Percentiles rank a stretch among this genome's conserved stretches.
These are phyloP conservation scores for Oryza meridionalis DNA, from an alignment of 176 grass and related monocot genomes.

Conservation along the genomic window DNA sequence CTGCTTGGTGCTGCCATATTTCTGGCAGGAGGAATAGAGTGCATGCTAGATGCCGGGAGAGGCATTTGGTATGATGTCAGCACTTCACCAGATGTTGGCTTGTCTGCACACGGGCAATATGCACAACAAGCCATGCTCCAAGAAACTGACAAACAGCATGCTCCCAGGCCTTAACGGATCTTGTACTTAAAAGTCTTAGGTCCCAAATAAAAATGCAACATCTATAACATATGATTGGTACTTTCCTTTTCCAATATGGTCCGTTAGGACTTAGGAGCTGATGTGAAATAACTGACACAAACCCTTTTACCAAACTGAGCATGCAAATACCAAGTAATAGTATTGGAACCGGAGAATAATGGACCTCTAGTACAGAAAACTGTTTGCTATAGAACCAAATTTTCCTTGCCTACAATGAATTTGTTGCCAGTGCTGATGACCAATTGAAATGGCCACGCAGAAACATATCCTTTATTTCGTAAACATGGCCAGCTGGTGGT, in stretches of 20 bases:
- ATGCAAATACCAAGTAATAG: not conserved
- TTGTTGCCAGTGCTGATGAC: not conserved
- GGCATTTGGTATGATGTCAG: not conserved
- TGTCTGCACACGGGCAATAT: too few relatives aligned
- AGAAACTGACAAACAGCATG: not conserved
- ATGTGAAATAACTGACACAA: not conserved
- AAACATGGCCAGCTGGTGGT: not conserved
- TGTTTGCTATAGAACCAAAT: not conserved
- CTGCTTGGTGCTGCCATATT: not conserved
- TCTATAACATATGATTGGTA: not conserved
- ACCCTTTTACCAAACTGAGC: not conserved
- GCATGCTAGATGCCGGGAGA: not conserved
- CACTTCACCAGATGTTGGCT: too few relatives aligned
- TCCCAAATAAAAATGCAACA: not conserved
- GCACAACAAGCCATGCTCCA: too few relatives aligned
- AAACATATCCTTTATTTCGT: constrained; percentile 1
- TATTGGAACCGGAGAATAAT: not conserved
- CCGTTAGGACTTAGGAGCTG: not conserved
- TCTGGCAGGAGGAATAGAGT: not conserved
- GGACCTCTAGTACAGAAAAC: not conserved
- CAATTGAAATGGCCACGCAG: not conserved
- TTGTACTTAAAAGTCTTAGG: not conserved
- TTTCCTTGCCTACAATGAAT: not conserved
- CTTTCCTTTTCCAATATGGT: not conserved
- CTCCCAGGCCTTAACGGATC: not conserved